These are phyloP conservation scores for Phytophthora megakarya DNA, from an alignment of 352 stramenopile genomes.

Conservation along the genomic window DNA sequence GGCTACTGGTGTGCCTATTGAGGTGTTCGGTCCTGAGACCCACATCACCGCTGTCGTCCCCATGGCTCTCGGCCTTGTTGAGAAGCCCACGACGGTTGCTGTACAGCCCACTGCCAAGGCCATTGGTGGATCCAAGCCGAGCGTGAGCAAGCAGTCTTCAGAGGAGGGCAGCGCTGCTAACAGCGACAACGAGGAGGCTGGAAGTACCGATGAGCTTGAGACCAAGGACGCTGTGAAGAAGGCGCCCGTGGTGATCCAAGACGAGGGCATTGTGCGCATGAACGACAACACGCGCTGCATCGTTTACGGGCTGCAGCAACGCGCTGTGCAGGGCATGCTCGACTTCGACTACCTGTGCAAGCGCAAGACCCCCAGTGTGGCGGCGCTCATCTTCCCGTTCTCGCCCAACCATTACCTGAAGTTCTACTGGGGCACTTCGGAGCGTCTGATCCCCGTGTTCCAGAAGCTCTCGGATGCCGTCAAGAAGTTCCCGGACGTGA, in stretches of 20 bases:
- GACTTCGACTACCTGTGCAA: constrained; percentile 99
- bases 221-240: constrained; percentile 40
- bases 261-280: constrained; percentile 88
- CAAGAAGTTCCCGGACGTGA: constrained; percentile 93
- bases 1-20: constrained; percentile 91
- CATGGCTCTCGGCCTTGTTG: constrained; percentile 91
- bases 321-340: constrained; percentile 96
- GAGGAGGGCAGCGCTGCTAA: constrained; percentile 32
- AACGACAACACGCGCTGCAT: constrained; percentile 91
- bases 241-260: constrained; percentile 65
- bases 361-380: constrained; percentile 93
- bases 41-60: constrained; percentile 96
- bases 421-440: constrained; percentile 97
- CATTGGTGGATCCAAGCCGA: constrained; percentile 25
- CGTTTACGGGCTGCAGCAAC: constrained; percentile 95
- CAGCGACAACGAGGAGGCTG: constrained; percentile 46
- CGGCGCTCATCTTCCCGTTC: constrained; percentile 95
- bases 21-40: constrained; percentile 96
- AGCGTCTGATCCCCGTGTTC: constrained; percentile 94
- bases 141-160: constrained; percentile 32
- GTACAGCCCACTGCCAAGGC: constrained; percentile 28
- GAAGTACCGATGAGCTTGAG: constrained; percentile 34
- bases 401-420: constrained; percentile 96
- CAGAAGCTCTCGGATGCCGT: constrained; percentile 92
- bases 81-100: constrained; percentile 45